phyloP scores from a whole-genome alignment of 495 filamentous ascomycete genomes.

The Neurospora africana region DNA sequence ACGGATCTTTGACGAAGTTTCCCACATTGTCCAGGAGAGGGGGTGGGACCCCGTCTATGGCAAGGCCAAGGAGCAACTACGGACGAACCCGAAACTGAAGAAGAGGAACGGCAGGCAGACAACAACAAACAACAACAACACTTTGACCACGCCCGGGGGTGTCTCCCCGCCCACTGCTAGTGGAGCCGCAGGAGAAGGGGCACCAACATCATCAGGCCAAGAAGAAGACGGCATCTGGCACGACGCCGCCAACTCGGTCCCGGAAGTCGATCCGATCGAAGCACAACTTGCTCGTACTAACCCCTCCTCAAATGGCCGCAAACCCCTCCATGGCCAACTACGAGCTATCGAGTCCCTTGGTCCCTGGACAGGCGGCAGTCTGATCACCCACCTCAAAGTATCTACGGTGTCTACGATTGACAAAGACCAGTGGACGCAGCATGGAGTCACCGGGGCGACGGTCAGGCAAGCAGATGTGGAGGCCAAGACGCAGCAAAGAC shows the following conservation, averaged over 20 bases:
- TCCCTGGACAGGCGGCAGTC: conserved; percentile 78
- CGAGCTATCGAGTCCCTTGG: conserved; percentile 76
- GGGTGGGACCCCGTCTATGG: conserved; percentile 72
- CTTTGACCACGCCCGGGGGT: neutral
- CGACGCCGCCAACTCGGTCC: conserved; percentile 34
- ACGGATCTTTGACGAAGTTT: conserved; percentile 70
- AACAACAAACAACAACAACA: conserved; percentile 6
- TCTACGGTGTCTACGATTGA: conserved; percentile 76
- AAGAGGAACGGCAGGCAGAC: conserved; percentile 24
- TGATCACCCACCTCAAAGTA: conserved; percentile 68
- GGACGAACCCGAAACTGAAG: conserved; percentile 40
- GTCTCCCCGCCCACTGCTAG: neutral
- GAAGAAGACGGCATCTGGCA: conserved; percentile 24
- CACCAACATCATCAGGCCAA: neutral
- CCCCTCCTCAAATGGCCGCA: neutral
- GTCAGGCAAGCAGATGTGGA: conserved; percentile 49
- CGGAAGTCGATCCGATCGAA: conserved; percentile 53
- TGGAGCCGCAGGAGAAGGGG: neutral
- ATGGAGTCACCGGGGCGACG: conserved; percentile 62
- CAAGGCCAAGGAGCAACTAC: conserved; percentile 46
- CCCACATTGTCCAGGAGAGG: conserved; percentile 44
- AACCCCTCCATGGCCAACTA: conserved; percentile 43
- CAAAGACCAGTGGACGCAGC: conserved; percentile 67
- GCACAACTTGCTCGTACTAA: conserved; percentile 35
- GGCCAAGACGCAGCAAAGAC: conserved; percentile 42